Percentiles rank a stretch among this genome's conserved stretches.
Evolutionary conservation across 2,329 filamentous ascomycete genomes (phyloP).

Genomic region (Fusarium sp.): DNA sequence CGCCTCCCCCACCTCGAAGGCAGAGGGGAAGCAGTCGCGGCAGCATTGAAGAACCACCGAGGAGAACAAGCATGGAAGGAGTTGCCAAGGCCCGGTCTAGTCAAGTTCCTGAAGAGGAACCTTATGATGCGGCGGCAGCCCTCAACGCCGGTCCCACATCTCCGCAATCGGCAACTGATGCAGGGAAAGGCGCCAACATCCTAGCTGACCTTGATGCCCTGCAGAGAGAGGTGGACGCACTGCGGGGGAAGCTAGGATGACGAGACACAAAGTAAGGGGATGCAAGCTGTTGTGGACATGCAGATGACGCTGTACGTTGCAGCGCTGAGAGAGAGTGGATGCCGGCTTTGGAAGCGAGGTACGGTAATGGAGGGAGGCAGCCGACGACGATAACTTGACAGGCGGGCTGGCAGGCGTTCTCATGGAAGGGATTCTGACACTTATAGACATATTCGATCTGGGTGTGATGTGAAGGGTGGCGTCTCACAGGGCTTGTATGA

Average conservation of each 20-base stretch:
- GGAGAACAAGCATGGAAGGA: constrained; percentile 51
- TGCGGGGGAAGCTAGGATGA: constrained; percentile 54
- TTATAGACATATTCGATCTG: constrained; percentile 33
- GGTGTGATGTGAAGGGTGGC: constrained; percentile 6
- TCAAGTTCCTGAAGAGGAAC: constrained; percentile 34
- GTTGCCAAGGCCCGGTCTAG: constrained; percentile 33
- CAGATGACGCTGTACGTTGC: constrained; percentile 12
- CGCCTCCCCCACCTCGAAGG: constrained; percentile 64
- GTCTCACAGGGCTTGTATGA: constrained; percentile 20
- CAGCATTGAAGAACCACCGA: constrained; percentile 52
- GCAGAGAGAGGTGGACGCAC: constrained; percentile 80
- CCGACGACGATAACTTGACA: constrained; percentile 19
- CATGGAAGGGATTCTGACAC: constrained; percentile 31
- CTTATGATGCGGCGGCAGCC: constrained; percentile 3
- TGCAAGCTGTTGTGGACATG: not conserved
- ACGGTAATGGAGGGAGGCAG: constrained; percentile 11
- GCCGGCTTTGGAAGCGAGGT: constrained; percentile 14
- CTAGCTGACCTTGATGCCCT: constrained; percentile 78
- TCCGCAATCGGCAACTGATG: constrained; percentile 33
- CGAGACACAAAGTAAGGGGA: constrained; percentile 4
- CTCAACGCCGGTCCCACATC: constrained; percentile 27
- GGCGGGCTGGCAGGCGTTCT: constrained; percentile 30
- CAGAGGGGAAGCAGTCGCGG: constrained; percentile 61
- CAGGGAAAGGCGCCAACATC: constrained; percentile 66
- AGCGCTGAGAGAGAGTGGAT: constrained; percentile 20